Evolutionary conservation across 139 green algal species (phyloP), one percentile per base, ranked within the genome.

Genomic region (Micractinium sp.): DNA sequence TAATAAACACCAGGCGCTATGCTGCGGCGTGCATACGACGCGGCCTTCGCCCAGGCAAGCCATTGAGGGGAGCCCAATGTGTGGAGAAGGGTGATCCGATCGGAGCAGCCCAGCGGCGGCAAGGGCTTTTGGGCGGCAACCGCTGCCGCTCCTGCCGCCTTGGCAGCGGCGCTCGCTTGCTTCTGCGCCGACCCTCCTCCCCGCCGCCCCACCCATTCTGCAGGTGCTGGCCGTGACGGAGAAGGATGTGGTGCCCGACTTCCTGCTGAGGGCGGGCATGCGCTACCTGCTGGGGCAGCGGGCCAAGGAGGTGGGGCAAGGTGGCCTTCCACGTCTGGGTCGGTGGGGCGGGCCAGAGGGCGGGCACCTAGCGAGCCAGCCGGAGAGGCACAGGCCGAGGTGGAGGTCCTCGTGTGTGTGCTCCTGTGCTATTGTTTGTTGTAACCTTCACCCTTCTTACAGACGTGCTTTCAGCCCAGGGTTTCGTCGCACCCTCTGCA

Each of bases 181-280:
- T 77, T 19, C 31, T 77, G 29, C 12, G 31, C 18, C 18, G 15
- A 38, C 35, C 31, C 25, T 33, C 31, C 31, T n/a, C n/a, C 71
- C 31, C 35, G 29, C 31, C 71, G 14, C 71, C 27, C 29, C 27
- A 12, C 71, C 9, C 29, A 77, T 16, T 77, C 5, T 2, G 33
- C 74, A 80, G 74, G 74, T 47, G 31, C 39, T 87, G 66, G 38
- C 36, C 13, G 71, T 88, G 1, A 88, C 95, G 3, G 96, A 98
- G 86, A 66, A 71, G 33, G 94, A 95, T n/a, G 39, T 95, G 0
- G 88, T 98, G 15, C 96, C 96, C 0, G 96, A 98, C 82, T 92
- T 93, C 19, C 41, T 97, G 1, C 67, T 97, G 0, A 91, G 96
- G 0, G 19, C 61, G 2, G 95, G 94, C 47, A 98, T 98, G 82